A percentile compares a stretch with the other conserved stretches of the same genome.
Conservation (phyloP, 2,329 filamentous ascomycete genomes). For the Lasiodiplodia hormozganensis region DNA sequence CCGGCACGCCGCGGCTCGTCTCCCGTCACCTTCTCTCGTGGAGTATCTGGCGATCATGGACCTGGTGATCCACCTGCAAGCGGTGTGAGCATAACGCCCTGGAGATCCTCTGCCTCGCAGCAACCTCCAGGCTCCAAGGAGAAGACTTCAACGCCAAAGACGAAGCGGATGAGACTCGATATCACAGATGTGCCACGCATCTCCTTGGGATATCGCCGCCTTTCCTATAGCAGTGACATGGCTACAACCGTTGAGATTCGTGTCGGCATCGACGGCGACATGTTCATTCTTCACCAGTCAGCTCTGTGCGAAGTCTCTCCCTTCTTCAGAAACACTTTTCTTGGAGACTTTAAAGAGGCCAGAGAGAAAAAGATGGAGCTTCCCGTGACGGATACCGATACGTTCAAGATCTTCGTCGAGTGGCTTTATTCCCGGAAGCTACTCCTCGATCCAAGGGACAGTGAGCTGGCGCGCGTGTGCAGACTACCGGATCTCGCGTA, state of each 20-base stretch:
- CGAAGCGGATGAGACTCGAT: not conserved
- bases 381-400: not conserved
- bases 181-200: not conserved
- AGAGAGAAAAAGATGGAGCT: slow-evolving; percentile 7
- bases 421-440: slow-evolving; percentile 7
- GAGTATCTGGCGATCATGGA: not conserved
- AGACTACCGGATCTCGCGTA: not conserved
- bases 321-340: slow-evolving; percentile 2
- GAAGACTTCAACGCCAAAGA: too few species aligned
- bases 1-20: not conserved
- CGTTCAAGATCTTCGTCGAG: slow-evolving; percentile 6
- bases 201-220: not conserved
- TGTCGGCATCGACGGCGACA: not conserved
- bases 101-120: too few species aligned
- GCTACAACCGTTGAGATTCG: not conserved
- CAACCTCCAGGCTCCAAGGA: too few species aligned
- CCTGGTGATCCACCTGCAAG: too few species aligned
- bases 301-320: not conserved
- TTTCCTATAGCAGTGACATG: slow-evolving; percentile 13
- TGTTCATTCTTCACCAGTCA: not conserved
- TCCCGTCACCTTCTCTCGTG: not conserved
- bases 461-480: not conserved
- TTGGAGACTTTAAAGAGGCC: not conserved
- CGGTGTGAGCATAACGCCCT: too few species aligned
- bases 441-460: not conserved